Base-by-base conservation (phyloP, 176 grass and related monocot species). In the Echinochloa phyllopogon region DNA sequence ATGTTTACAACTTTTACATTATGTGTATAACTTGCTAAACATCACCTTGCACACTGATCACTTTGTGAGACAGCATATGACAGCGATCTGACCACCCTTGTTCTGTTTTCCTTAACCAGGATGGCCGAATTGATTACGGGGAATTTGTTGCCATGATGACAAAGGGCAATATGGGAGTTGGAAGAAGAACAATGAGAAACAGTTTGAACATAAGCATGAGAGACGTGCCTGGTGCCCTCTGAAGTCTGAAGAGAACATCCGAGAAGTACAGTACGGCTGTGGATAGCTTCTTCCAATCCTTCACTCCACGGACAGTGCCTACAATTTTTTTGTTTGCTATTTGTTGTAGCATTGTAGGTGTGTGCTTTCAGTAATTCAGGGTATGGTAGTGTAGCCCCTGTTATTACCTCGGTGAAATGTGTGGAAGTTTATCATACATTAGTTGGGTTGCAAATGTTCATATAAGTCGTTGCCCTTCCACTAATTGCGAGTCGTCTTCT, bases 101-200 rank as follows among this genome's bases (percentile, higher is more conserved):
- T 60, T 48, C 52, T 87, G 1, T 4, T 48, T 55, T 44, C 37
- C 20, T 24, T 49, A 10, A 24, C 60, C 16, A 92, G 91, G 91
- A 92, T 37, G 91, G 91, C 21, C 80, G 86, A 18, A 92, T 92
- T 76, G 86, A 89, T 87, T 90, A 92, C 0, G 87, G 87, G 9
- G 91, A 92, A 77, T 92, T 92, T 80, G 91, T 92, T 87, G 91
- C 86, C 27, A 92, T 92, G 91, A 92, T 87, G 91, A 86, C 84
- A 74, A 92, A 90, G 76, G 91, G 80, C 69, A 91, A 91, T 69
- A 86, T 91, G 85, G 85, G 89, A n/a, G 68, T 92, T 83, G 85
- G 84, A 51, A 86, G 88, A 64, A 84, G 84, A 85, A 87, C 84
- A 69, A 84, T 87, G 80, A 86, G 88, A 74, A 90, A 87, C 74